phyloP scores from a whole-genome alignment of 2,329 filamentous ascomycete genomes.

The Xylariaceae sp. region DNA sequence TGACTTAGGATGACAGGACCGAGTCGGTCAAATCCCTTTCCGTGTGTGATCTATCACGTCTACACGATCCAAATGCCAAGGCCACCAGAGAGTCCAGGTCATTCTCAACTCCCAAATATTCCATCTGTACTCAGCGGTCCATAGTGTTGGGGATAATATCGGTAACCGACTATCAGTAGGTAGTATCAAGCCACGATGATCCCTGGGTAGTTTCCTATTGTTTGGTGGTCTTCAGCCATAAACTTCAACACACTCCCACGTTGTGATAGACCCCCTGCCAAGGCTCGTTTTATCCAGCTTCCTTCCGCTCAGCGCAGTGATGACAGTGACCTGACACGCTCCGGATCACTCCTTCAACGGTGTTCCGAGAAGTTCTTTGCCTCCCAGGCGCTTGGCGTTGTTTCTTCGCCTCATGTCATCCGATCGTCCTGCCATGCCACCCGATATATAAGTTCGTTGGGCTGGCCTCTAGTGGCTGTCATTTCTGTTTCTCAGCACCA shows the following conservation, averaged over 20 bases:
- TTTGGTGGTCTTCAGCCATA: slow-evolving; percentile 18
- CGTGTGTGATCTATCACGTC: slow-evolving; percentile 32
- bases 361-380: slow-evolving; percentile 46
- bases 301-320: slow-evolving; percentile 28
- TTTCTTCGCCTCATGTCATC: slow-evolving; percentile 36
- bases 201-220: slow-evolving; percentile 25
- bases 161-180: slow-evolving; percentile 7
- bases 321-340: slow-evolving; percentile 47
- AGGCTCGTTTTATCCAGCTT: slow-evolving; percentile 36
- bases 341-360: slow-evolving; percentile 46
- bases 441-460: slow-evolving; percentile 47
- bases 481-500: slow-evolving; percentile 42
- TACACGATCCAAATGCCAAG: slow-evolving; percentile 19
- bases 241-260: slow-evolving; percentile 28
- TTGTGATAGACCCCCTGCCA: slow-evolving; percentile 29
- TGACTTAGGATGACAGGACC: slow-evolving; percentile 18
- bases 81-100: slow-evolving; percentile 6
- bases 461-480: slow-evolving; percentile 30
- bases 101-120: slow-evolving; percentile 13
- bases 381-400: slow-evolving; percentile 35
- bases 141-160: slow-evolving; percentile 1
- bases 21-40: slow-evolving; percentile 33
- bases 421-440: slow-evolving; percentile 30
- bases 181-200: slow-evolving; percentile 1
- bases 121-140: neutral